These are phyloP conservation scores for Neonectria neomacrospora DNA, from an alignment of 2,329 filamentous ascomycete genomes.

Conservation along the genomic window DNA sequence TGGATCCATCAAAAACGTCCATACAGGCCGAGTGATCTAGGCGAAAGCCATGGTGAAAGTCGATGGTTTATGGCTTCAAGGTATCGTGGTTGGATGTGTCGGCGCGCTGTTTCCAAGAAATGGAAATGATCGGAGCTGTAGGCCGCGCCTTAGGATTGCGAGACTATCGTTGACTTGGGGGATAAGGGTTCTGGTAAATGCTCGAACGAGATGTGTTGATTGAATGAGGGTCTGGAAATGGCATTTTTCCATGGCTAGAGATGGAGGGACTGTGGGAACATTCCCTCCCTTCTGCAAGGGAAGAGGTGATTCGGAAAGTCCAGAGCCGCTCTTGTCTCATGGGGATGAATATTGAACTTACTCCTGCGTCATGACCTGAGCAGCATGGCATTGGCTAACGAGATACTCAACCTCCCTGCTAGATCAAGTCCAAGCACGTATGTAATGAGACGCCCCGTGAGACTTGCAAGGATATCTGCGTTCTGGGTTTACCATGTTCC, in stretches of 20 bases:
- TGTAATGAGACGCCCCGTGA: background rate
- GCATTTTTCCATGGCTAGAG: background rate
- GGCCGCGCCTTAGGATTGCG: background rate
- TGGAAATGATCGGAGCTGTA: background rate
- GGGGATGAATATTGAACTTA: background rate
- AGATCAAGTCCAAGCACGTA: too few species aligned
- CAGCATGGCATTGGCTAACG: too few species aligned
- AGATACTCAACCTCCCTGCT: too few species aligned
- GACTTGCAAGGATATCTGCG: background rate
- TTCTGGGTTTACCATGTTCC: background rate
- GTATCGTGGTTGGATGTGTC: background rate
- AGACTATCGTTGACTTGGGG: too few species aligned
- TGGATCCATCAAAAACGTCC: background rate
- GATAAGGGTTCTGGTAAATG: too few species aligned
- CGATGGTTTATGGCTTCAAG: background rate
- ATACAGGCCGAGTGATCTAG: background rate
- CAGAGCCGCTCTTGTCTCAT: background rate
- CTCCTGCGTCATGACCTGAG: background rate
- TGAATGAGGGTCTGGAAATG: background rate
- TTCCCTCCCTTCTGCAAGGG: background rate
- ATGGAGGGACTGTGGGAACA: background rate
- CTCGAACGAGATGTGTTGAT: background rate
- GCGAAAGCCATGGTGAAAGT: background rate
- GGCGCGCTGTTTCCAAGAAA: background rate
- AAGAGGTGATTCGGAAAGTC: background rate